Evolutionary conservation across 371 early-diverging fungal genomes (phyloP), one percentile per base, ranked within the genome.

Genomic region (Sporodiniella umbellata): DNA sequence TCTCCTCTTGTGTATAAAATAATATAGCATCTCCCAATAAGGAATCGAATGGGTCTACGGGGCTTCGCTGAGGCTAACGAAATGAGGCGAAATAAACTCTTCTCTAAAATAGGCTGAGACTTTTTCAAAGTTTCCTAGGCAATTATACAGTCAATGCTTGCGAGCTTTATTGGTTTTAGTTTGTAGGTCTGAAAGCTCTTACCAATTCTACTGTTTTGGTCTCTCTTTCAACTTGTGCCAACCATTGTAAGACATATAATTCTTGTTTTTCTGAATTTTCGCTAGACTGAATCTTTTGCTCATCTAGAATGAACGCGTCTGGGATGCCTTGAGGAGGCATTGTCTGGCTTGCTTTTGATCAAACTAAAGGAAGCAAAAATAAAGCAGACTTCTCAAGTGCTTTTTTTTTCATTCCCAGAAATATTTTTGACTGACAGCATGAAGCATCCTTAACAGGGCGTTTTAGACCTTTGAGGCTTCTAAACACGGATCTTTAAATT

Each of bases 221-320:
- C 47, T 87, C 88, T 53, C 83, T 75, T 67, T 88, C 89, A 19
- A 90, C 79, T 28, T 71, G 68, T 0, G 88, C 83, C 23, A 92
- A 74, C 91, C 91, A 92, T 55, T 89, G 90, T 45, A 90, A 79
- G 8, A 90, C 64, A 48, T 80, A 78, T 5, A 89, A 74, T 62
- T 92, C 93, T 52, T 86, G 85, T 62, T 88, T 85, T 60, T 90
- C 90, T 0, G 75, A 51, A 18, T 81, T 73, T 6, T 84, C 87
- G 8, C 80, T 76, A 11, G 70, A 59, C 4, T 64, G 51, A 39
- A 89, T 70, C 53, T 75, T 70, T 25, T 75, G 70, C 26, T 86
- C 83, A 63, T 85, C 85, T 58, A 85, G 66, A 25, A 68, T 61
- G 61, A 83, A 83, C 17, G 70, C 69, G 44, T 78, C 77, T 25